phyloP scores from a whole-genome alignment of 1,284 basidiomycete species.

The Cutaneotrichosporon sp. region DNA sequence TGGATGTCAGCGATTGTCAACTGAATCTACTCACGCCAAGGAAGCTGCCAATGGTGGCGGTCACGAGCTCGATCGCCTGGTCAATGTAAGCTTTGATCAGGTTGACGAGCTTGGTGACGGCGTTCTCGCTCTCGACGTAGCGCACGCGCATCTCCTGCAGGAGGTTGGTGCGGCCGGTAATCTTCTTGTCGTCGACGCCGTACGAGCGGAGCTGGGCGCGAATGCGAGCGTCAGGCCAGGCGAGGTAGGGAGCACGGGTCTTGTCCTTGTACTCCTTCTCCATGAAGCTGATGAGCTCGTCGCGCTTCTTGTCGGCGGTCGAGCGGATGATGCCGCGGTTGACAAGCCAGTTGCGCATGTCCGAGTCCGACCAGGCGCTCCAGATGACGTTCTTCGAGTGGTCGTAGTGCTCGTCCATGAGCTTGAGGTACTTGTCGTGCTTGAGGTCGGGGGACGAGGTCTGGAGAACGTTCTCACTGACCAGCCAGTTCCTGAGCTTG shows the following conservation, averaged over 20 bases:
- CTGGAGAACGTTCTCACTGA: constrained; percentile 50
- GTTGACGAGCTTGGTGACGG: constrained; percentile 62
- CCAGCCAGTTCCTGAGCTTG: constrained; percentile 55
- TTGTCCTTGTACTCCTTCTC: constrained; percentile 53
- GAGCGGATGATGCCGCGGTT: constrained; percentile 70
- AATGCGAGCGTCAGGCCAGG: constrained; percentile 87
- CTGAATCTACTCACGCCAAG: constrained; percentile 45
- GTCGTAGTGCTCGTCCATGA: constrained; percentile 73
- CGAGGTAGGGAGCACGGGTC: constrained; percentile 64
- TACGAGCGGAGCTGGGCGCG: constrained; percentile 76
- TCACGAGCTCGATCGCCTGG: constrained; percentile 65
- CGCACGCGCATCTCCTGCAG: constrained; percentile 71
- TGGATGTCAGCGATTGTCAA: constrained; percentile 17
- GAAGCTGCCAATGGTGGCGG: constrained; percentile 57
- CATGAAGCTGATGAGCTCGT: constrained; percentile 56
- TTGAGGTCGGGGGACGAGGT: constrained; percentile 17
- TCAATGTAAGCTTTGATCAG: constrained; percentile 65
- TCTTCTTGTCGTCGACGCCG: constrained; percentile 66
- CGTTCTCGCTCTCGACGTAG: constrained; percentile 66
- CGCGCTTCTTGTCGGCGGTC: constrained; percentile 67
- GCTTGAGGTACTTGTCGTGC: constrained; percentile 70
- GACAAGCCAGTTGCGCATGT: constrained; percentile 74
- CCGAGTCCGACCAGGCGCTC: constrained; percentile 74
- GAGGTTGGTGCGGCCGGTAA: constrained; percentile 66
- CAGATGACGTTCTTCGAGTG: constrained; percentile 69